phyloP scores from a whole-genome alignment of 2,329 filamentous ascomycete species.

The Zymoseptoria tritici region DNA sequence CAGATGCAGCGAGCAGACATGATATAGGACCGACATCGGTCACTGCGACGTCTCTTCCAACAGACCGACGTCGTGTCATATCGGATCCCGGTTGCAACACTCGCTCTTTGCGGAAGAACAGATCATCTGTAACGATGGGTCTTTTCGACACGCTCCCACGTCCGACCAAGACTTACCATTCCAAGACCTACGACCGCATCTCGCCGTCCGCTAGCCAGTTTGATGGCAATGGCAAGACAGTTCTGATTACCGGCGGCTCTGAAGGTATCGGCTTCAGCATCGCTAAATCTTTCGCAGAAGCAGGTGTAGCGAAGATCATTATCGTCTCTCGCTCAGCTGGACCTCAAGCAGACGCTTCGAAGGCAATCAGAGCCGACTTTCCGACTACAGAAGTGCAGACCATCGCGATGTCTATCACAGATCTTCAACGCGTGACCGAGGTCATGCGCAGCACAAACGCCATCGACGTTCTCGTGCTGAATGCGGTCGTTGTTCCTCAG shows the following conservation, averaged over 20 bases:
- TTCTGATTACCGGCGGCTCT: conserved; percentile 21
- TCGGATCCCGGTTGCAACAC: neutral
- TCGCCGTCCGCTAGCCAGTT: conserved; percentile 14
- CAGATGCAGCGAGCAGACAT: neutral
- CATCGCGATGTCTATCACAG: conserved; percentile 22
- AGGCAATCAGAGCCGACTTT: conserved; percentile 30
- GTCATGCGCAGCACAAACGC: conserved; percentile 26
- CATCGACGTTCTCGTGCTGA: conserved; percentile 37
- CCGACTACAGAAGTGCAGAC: conserved; percentile 28
- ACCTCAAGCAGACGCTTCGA: conserved; percentile 32
- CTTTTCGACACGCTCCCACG: conserved; percentile 9
- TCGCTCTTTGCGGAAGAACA: neutral
- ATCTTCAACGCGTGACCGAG: conserved; percentile 22
- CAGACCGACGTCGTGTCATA: neutral
- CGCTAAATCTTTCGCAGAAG: conserved; percentile 18
- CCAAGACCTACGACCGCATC: conserved; percentile 18
- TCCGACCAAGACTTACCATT: conserved; percentile 19
- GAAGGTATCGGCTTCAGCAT: conserved; percentile 21
- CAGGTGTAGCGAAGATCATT: conserved; percentile 16
- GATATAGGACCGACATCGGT: neutral
- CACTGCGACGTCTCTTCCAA: neutral
- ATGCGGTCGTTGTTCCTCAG: conserved; percentile 30
- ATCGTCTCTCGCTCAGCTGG: conserved; percentile 22
- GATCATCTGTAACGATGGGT: neutral
- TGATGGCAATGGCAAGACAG: conserved; percentile 19